Percentiles rank a stretch among this genome's conserved stretches.
Conservation (phyloP, 176 grass and related monocot genomes). For the Oryza australiensis region DNA sequence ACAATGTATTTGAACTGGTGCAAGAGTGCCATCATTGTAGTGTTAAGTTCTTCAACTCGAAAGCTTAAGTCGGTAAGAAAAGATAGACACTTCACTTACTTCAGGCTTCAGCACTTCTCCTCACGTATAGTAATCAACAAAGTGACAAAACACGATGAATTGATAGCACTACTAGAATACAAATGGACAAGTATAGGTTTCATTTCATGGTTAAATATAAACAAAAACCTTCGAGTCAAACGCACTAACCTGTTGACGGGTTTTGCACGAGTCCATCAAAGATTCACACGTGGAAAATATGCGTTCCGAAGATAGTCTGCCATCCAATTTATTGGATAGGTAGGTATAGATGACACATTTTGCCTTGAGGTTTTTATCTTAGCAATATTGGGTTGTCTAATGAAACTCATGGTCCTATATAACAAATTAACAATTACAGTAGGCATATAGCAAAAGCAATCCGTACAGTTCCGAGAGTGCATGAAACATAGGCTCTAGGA, state of each 20-base stretch:
- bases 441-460: neutral
- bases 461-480: neutral
- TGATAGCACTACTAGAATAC: neutral
- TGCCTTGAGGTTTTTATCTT: neutral
- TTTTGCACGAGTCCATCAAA: too few relatives aligned
- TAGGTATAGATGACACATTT: neutral
- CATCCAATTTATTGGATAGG: neutral
- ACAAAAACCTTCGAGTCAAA: too few relatives aligned
- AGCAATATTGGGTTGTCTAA: neutral
- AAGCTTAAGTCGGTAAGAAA: too few relatives aligned
- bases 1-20: too few relatives aligned
- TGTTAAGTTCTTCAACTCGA: too few relatives aligned
- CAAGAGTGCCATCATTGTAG: too few relatives aligned
- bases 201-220: neutral
- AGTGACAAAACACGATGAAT: neutral
- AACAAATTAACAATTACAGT: neutral
- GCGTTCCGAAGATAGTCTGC: neutral
- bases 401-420: neutral
- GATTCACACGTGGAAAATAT: neutral
- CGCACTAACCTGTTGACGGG: too few relatives aligned
- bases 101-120: too few relatives aligned
- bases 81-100: too few relatives aligned
- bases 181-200: neutral
- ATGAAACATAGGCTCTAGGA: neutral
- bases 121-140: too few relatives aligned